These are phyloP conservation scores for Vitis rotundifolia DNA, from an alignment of 164 flowering plant genomes.

Conservation along the genomic window DNA sequence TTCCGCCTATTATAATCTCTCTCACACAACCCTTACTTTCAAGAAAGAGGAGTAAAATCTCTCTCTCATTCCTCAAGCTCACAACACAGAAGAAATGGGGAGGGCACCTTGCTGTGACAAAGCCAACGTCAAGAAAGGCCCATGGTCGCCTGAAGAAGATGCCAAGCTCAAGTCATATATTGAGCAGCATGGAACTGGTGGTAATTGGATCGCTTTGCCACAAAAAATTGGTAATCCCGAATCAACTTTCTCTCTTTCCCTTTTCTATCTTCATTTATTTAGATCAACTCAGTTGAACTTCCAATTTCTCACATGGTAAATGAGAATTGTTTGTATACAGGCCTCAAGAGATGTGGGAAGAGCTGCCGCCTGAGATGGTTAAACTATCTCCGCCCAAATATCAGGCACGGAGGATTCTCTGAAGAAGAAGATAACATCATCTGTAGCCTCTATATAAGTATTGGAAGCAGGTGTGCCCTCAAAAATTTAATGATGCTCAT, in stretches of 20 bases:
- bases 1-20: no score
- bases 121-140: slow-evolving; percentile 15
- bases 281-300: neutral
- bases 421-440: slow-evolving; percentile 33
- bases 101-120: slow-evolving; percentile 23
- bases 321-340: slow-evolving; percentile 7
- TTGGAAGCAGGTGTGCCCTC: slow-evolving; percentile 27
- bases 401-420: slow-evolving; percentile 32
- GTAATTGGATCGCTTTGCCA: neutral
- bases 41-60: no score
- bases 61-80: no score
- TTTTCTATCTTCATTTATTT: neutral
- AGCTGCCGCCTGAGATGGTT: slow-evolving; percentile 34
- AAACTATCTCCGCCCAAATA: slow-evolving; percentile 36
- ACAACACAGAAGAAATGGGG: slow-evolving; percentile 1
- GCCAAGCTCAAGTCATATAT: slow-evolving; percentile 13
- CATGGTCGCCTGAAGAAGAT: slow-evolving; percentile 21
- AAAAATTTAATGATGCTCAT: no score
- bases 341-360: slow-evolving; percentile 32
- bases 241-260: neutral
- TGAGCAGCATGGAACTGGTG: slow-evolving; percentile 11
- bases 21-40: no score
- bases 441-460: slow-evolving; percentile 29
- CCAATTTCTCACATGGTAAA: neutral
- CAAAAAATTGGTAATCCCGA: neutral